Base-by-base conservation (phyloP, 2,329 filamentous ascomycete species). In the Fusarium tjaetaba region DNA sequence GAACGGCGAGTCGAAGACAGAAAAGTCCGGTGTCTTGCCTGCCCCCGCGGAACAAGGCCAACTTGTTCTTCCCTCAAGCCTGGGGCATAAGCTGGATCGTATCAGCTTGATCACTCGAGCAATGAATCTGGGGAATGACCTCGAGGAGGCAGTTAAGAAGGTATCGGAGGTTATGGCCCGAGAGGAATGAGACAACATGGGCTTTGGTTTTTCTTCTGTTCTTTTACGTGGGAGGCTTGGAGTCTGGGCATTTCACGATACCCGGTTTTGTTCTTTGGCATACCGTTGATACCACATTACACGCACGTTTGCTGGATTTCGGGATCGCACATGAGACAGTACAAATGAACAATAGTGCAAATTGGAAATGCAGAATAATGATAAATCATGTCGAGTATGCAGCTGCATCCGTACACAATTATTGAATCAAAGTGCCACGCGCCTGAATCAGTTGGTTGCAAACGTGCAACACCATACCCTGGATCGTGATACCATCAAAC, bases 401-500 rank as follows among this genome's bases (percentile, higher is more conserved):
- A 14, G 8, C 24, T 36, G 42, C 41, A 16, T 30, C 11, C 20
- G n/a, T 32, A 38, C 46, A 43, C 30, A 28, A 58, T 49, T 38
- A 39, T 46, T 28, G 28, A 52, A 38, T 38, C 30, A 18, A 55
- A 56, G 34, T 42, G 32, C 20, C 32, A 45, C 36, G 14, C 46
- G 39, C 20, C 36, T 26, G 51, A 41, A 26, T 38, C 24, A 15
- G 28, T 41, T 24, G 41, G 32, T 38, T 39, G 28, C 42, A 52
- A 41, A 42, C 36, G 38, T 49, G 26, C 52, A 71, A 55, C 32
- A 64, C 45, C 39, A 52, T 46, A 68, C 52, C 57, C 57, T 68
- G 26, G n/a, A 68, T 28, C 32, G 36, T 42, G 43, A 63, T 61
- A 52, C 56, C 34, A 26, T 28, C n/a, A 24, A 39, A 56, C 41